Base-by-base conservation (phyloP, 2,329 filamentous ascomycete genomes). In the Fusarium transvaalense region DNA sequence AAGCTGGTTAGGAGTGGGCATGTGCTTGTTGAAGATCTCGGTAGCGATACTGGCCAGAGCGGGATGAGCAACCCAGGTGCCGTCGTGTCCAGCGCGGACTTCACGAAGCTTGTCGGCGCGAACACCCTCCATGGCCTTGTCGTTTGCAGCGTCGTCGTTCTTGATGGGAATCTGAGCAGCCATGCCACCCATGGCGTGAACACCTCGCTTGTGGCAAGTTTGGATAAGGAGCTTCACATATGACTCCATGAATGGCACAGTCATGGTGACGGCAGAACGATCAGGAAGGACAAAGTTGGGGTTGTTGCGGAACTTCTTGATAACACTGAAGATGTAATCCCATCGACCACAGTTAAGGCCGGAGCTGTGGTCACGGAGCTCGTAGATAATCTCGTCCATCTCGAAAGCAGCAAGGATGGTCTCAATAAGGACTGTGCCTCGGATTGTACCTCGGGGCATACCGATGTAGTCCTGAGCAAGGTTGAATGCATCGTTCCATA, bases 351-450 rank as follows among this genome's bases (percentile, higher is more conserved):
- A 98, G 89, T 99, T 99, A 77, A 99, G 89, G 47, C 96, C 96
- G 9, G 95, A 92, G 80, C 91, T 95, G 86, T 99, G 96, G 78
- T 98, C 95, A 64, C 96, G 92, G 72, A 99, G 91, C 85, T 98
- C 96, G 82, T 97, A 99, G 83, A 99, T 98, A 82, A 99, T 98
- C 89, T 99, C 96, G 76, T 99, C 96, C 96, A 99, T 99, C 86
- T 99, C 96, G 77, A 99, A 99, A 17, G 95, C 96, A 41, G 96
- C 96, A 42, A 95, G 88, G 80, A 99, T 98, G 58, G 96, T 98
- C 88, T 99, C 96, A 77, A 99, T 98, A 74, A 99, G 85, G 38
- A 98, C 95, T 5, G 96, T 99, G 66, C 88, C 96, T 74, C 96
- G 92, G 81, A 98, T 97, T 56, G 94, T 98, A 56, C 96, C 96